Conservation (phyloP, 495 filamentous ascomycete species). For the Trichoderma gamsii region DNA sequence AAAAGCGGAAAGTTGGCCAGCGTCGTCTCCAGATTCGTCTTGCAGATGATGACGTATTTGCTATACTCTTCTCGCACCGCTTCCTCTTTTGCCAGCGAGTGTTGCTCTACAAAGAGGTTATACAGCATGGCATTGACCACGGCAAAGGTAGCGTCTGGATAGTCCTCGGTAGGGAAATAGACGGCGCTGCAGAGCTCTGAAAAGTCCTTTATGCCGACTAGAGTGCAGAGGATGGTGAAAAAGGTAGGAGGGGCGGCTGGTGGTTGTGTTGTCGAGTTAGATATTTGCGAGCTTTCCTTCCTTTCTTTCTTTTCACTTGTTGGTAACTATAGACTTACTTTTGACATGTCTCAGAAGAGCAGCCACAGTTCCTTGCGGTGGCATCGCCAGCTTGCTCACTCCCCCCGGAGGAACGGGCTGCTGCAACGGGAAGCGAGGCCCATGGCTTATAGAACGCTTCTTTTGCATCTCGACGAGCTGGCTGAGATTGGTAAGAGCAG, state of each 20-base stretch:
- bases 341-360: slow-evolving; percentile 44
- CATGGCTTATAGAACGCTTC: slow-evolving; percentile 32
- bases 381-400: slow-evolving; percentile 48
- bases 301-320: neutral
- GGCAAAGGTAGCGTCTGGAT: slow-evolving; percentile 49
- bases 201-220: slow-evolving; percentile 48
- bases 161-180: slow-evolving; percentile 54
- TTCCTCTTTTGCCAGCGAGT: slow-evolving; percentile 29
- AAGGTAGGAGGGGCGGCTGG: slow-evolving; percentile 32
- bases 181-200: slow-evolving; percentile 52
- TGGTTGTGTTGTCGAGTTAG: slow-evolving; percentile 15
- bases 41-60: slow-evolving; percentile 40
- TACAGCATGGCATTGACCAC: slow-evolving; percentile 52
- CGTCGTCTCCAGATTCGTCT: slow-evolving; percentile 53
- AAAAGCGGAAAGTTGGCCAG: slow-evolving; percentile 52
- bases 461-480: slow-evolving; percentile 50
- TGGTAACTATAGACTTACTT: slow-evolving; percentile 20
- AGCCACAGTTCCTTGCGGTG: slow-evolving; percentile 47
- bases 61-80: slow-evolving; percentile 31
- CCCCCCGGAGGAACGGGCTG: slow-evolving; percentile 36
- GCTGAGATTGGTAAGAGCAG: slow-evolving; percentile 51
- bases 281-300: neutral
- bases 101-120: slow-evolving; percentile 50
- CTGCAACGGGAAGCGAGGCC: slow-evolving; percentile 39
- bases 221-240: slow-evolving; percentile 35